Percentiles rank a stretch among this genome's conserved stretches.
Evolutionary conservation across 169 alveolate species (phyloP).

Genomic region (Pseudocohnilembus persalinus): DNA sequence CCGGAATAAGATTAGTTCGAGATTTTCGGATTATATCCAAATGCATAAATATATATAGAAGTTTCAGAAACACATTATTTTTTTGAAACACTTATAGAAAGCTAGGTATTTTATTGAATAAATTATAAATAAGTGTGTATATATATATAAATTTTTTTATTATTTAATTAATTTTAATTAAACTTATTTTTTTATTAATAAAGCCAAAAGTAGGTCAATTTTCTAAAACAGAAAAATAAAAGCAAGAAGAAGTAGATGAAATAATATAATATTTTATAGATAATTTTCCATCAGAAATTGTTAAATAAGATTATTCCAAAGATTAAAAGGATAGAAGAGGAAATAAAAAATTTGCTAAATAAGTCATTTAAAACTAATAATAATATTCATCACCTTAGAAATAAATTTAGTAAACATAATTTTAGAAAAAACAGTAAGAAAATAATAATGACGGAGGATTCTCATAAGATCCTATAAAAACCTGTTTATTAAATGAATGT

Average conservation of each 20-base stretch:
- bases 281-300: neutral
- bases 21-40: neutral
- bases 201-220: neutral
- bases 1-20: neutral
- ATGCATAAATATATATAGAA: neutral
- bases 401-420: too few species aligned
- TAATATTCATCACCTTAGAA: too few species aligned
- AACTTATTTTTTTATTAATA: too few species aligned
- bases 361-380: too few species aligned
- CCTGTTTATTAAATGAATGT: neutral
- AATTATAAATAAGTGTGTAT: too few species aligned
- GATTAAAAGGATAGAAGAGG: neutral
- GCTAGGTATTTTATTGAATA: neutral
- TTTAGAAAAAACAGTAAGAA: neutral
- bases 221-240: neutral
- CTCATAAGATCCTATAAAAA: neutral
- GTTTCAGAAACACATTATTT: too few species aligned
- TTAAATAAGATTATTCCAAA: neutral
- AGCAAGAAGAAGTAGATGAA: neutral
- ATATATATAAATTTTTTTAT: too few species aligned
- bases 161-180: too few species aligned
- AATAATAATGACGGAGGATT: neutral
- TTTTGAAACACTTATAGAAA: neutral
- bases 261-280: neutral
- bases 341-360: neutral